phyloP scores from a whole-genome alignment of 768 basidiomycete genomes.

The Russula sp. region DNA sequence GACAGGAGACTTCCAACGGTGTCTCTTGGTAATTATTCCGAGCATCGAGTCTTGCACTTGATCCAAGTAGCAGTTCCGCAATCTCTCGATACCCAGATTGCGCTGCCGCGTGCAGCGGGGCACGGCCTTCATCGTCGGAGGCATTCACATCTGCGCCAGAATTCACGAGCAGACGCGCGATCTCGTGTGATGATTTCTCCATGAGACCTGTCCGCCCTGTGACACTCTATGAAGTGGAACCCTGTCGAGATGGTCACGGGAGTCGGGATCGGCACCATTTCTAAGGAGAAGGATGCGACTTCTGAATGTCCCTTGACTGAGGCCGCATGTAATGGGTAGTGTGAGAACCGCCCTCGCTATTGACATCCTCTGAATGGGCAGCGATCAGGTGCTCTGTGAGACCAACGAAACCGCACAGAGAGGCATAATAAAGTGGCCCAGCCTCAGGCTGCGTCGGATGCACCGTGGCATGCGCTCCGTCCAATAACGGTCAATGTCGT shows the following conservation, averaged over 20 bases:
- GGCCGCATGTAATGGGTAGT: constrained; percentile 1
- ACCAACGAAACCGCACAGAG: constrained; percentile 9
- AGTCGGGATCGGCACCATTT: neutral
- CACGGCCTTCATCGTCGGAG: neutral
- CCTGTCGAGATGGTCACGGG: neutral
- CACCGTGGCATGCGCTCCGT: neutral
- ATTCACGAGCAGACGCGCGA: neutral
- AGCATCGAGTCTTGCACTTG: neutral
- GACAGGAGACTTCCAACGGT: neutral
- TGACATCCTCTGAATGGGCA: neutral
- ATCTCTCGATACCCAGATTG: constrained; percentile 5
- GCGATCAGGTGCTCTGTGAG: constrained; percentile 3
- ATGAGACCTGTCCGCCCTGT: neutral
- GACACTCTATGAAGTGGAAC: neutral
- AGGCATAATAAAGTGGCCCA: constrained; percentile 7
- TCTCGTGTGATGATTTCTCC: neutral
- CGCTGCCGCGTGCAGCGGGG: constrained; percentile 11
- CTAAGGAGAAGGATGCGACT: neutral
- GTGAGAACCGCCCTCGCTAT: neutral
- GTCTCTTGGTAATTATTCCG: neutral
- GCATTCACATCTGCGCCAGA: neutral
- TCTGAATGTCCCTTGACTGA: neutral
- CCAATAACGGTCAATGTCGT: constrained; percentile 14
- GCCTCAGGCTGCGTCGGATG: neutral
- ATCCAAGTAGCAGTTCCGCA: neutral